Evolutionary conservation across 352 stramenopile genomes (phyloP).

Genomic region (Pythium coloratum): DNA sequence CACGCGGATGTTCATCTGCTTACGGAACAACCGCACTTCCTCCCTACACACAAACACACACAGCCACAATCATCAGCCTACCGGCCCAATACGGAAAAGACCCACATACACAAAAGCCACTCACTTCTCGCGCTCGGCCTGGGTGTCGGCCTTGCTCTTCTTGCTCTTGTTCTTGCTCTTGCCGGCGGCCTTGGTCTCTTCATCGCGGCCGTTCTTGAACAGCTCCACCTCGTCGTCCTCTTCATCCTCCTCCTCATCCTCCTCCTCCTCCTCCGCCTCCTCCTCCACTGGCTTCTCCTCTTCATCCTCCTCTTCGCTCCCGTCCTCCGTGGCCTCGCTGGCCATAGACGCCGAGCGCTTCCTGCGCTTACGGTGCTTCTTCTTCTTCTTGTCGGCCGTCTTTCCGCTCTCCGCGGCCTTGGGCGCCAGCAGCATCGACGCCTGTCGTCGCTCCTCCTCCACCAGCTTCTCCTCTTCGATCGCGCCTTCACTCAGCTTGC

Average conservation of each 20-base stretch:
- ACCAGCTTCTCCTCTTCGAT: conserved; percentile 67
- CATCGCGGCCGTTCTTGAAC: conserved; percentile 46
- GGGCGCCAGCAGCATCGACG: conserved; percentile 64
- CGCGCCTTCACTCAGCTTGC: conserved; percentile 81
- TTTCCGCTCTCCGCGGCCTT: conserved; percentile 26
- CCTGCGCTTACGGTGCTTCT: conserved; percentile 38
- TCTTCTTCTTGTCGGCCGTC: conserved; percentile 33
- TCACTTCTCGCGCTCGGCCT: conserved; percentile 34
- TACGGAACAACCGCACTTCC: conserved; percentile 59
- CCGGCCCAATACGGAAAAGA: conserved; percentile 7
- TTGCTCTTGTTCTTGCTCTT: conserved; percentile 24
- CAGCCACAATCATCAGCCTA: neutral
- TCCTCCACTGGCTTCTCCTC: conserved; percentile 16
- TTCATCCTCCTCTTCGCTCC: conserved; percentile 32
- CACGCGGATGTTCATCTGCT: conserved; percentile 82
- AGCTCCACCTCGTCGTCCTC: conserved; percentile 43
- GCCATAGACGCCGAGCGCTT: conserved; percentile 27
- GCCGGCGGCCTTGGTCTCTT: neutral
- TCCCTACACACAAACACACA: conserved; percentile 31
- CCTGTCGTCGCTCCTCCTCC: conserved; percentile 67
- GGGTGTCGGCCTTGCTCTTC: conserved; percentile 29
- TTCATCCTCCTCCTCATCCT: conserved; percentile 28
- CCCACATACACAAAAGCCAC: neutral
- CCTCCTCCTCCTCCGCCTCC: conserved; percentile 26
- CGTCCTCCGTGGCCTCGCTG: conserved; percentile 17